phyloP scores from a whole-genome alignment of 2,329 filamentous ascomycete genomes.

The Fusarium succisae region DNA sequence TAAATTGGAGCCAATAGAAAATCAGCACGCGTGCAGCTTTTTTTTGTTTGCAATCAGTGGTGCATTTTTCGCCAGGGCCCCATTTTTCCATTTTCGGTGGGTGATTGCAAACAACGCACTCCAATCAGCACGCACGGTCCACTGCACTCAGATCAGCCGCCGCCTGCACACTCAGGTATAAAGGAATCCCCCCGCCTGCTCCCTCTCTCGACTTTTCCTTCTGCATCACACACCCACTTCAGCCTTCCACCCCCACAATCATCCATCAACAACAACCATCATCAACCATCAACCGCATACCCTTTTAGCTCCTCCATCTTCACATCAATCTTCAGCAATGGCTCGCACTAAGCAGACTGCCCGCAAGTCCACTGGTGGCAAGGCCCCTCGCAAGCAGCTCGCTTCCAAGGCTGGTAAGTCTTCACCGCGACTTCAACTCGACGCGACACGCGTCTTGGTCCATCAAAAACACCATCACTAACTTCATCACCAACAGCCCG shows the following conservation, averaged over 20 bases:
- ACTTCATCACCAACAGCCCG: conserved; percentile 61
- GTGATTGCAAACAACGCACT: conserved; percentile 35
- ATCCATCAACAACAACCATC: conserved; percentile 43
- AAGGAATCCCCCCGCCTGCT: conserved; percentile 57
- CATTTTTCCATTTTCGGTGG: conserved; percentile 38
- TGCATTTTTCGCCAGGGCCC: conserved; percentile 28
- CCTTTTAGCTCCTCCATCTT: conserved; percentile 46
- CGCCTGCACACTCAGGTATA: conserved; percentile 50
- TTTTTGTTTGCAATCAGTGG: conserved; percentile 36
- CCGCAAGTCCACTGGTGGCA: conserved; percentile 82
- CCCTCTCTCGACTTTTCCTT: conserved; percentile 49
- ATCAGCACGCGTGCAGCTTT: conserved; percentile 33
- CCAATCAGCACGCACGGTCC: conserved; percentile 40
- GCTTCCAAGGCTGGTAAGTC: conserved; percentile 86
- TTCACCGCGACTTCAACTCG: neutral
- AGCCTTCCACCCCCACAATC: conserved; percentile 44
- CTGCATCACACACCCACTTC: conserved; percentile 54
- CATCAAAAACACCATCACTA: conserved; percentile 2
- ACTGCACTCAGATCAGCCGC: conserved; percentile 51
- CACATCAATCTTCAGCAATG: conserved; percentile 59
- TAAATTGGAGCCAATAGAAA: conserved; percentile 41
- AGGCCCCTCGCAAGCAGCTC: conserved; percentile 92
- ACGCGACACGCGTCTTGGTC: conserved; percentile 23
- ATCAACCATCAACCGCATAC: conserved; percentile 35
- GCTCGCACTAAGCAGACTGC: conserved; percentile 74